Conservation (phyloP, 306 rosid genomes). For the Cicer cuneatum region DNA sequence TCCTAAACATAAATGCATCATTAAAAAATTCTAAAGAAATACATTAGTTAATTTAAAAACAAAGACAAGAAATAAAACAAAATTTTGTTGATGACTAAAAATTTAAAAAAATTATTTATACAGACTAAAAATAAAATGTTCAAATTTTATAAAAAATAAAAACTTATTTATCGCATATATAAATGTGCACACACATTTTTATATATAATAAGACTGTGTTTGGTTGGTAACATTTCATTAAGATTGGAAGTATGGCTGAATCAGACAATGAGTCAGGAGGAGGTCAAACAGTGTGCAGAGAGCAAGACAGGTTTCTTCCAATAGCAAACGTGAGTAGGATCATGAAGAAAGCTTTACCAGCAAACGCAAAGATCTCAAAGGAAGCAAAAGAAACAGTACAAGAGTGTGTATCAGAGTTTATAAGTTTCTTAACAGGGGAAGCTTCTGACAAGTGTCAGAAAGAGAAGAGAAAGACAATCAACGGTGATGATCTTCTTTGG, state of each 20-base stretch:
- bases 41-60: too few relatives aligned
- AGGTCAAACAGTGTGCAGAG: constrained; percentile 49
- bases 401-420: constrained; percentile 71
- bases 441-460: constrained; percentile 69
- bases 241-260: constrained; percentile 49
- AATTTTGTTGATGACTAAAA: too few relatives aligned
- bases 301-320: constrained; percentile 65
- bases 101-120: too few relatives aligned
- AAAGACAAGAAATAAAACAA: too few relatives aligned
- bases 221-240: neutral
- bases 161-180: too few relatives aligned
- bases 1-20: too few relatives aligned
- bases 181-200: neutral
- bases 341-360: constrained; percentile 68
- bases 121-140: too few relatives aligned
- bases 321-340: constrained; percentile 72
- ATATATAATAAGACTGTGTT: neutral
- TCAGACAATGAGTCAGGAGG: constrained; percentile 73
- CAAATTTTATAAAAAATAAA: too few relatives aligned
- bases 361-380: constrained; percentile 65
- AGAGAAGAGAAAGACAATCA: constrained; percentile 62
- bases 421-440: constrained; percentile 64
- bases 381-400: constrained; percentile 70
- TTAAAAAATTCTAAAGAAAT: too few relatives aligned
- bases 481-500: constrained; percentile 74